A percentile compares a stretch with the other conserved stretches of the same genome.
Evolutionary conservation across 176 grass and related monocot genomes (phyloP).

Genomic region (Oryza glaberrima): DNA sequence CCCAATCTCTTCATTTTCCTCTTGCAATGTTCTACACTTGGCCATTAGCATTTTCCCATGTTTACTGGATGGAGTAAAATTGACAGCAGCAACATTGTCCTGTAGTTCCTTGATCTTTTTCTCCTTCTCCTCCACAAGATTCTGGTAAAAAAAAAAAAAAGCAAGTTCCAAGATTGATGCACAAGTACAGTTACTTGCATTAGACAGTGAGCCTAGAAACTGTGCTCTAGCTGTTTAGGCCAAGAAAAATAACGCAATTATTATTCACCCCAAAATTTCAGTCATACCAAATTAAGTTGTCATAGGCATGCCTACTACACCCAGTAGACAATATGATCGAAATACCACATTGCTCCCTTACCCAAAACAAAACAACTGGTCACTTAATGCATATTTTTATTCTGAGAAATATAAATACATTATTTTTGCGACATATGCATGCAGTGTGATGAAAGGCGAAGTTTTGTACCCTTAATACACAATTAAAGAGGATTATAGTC

Average conservation of each 20-base stretch:
- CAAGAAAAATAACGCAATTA: neutral
- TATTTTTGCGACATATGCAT: neutral
- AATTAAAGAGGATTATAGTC: neutral
- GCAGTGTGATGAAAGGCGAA: neutral
- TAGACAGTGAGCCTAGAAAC: neutral
- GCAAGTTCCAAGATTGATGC: slow-evolving; percentile 12
- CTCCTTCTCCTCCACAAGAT: slow-evolving; percentile 94
- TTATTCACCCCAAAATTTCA: slow-evolving; percentile 2
- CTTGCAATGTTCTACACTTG: slow-evolving; percentile 93
- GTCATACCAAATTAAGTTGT: neutral
- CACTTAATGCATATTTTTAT: neutral
- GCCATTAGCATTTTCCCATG: slow-evolving; percentile 95
- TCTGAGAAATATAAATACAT: neutral
- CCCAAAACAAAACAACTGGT: neutral
- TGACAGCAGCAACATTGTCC: slow-evolving; percentile 96
- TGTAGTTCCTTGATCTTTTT: slow-evolving; percentile 99
- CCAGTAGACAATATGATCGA: slow-evolving; percentile 7
- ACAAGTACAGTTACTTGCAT: too few relatives aligned
- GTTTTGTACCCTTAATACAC: neutral
- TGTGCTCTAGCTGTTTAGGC: slow-evolving; percentile 8
- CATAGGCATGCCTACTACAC: neutral
- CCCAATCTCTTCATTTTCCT: slow-evolving; percentile 98
- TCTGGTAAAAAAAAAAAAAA: slow-evolving; percentile 44
- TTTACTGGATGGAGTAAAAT: slow-evolving; percentile 95
- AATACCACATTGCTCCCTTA: neutral